These are phyloP conservation scores for Blastobotrys aristatus DNA, from an alignment of 1,139 yeast genomes.

Conservation along the genomic window DNA sequence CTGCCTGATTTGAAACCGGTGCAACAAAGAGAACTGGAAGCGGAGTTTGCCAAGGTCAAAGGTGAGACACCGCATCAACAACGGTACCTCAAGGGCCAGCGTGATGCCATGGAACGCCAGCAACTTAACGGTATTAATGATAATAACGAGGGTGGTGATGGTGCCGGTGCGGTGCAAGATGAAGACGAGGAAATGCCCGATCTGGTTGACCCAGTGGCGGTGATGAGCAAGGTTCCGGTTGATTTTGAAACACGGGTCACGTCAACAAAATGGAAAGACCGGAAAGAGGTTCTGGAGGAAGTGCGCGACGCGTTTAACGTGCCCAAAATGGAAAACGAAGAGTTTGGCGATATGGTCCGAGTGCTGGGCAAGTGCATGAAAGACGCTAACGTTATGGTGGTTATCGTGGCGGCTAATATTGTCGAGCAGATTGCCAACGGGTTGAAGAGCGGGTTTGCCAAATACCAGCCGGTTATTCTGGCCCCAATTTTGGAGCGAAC, in stretches of 20 bases:
- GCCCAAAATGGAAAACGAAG: slow-evolving; percentile 53
- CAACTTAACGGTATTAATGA: slow-evolving; percentile 25
- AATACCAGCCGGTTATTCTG: slow-evolving; percentile 52
- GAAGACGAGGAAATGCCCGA: slow-evolving; percentile 50
- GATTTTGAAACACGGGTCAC: slow-evolving; percentile 52
- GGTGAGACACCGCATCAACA: slow-evolving; percentile 48
- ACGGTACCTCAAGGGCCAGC: slow-evolving; percentile 53
- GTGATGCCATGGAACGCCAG: slow-evolving; percentile 34
- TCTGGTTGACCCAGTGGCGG: slow-evolving; percentile 52
- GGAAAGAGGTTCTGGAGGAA: slow-evolving; percentile 81
- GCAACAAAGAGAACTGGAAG: slow-evolving; percentile 79
- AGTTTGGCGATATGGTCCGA: slow-evolving; percentile 58
- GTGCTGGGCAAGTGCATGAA: slow-evolving; percentile 67
- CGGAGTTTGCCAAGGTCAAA: slow-evolving; percentile 54
- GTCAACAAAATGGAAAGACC: slow-evolving; percentile 83
- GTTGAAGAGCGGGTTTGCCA: slow-evolving; percentile 49
- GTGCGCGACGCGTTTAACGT: slow-evolving; percentile 47
- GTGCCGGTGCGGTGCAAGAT: slow-evolving; percentile 28
- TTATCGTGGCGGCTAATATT: slow-evolving; percentile 71
- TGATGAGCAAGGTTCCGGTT: slow-evolving; percentile 59
- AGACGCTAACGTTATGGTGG: slow-evolving; percentile 90
- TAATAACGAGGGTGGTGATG: slow-evolving; percentile 25
- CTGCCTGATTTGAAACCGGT: slow-evolving; percentile 80
- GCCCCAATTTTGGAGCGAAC: slow-evolving; percentile 71
- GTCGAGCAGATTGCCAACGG: slow-evolving; percentile 63